These are phyloP conservation scores for Pleurotus sapidus DNA, from an alignment of 768 basidiomycete species.

Conservation along the genomic window DNA sequence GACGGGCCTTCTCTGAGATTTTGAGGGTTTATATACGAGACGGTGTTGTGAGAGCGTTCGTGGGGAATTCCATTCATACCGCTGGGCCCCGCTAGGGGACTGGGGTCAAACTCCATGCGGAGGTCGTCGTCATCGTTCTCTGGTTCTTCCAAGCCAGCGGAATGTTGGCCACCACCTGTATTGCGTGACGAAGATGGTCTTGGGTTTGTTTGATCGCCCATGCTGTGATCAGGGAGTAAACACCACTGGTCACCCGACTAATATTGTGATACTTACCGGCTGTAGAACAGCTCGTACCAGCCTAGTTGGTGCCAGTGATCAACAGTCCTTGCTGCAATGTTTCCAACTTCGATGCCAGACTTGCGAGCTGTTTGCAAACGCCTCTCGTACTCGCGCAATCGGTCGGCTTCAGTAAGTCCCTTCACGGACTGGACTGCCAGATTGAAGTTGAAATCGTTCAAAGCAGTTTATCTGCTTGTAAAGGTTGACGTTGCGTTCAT, in stretches of 20 bases:
- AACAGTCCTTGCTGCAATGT: slow-evolving; percentile 67
- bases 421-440: slow-evolving; percentile 33
- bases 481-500: slow-evolving; percentile 80
- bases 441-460: slow-evolving; percentile 48
- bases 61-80: slow-evolving; percentile 28
- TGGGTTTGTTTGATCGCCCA: slow-evolving; percentile 58
- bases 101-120: slow-evolving; percentile 38
- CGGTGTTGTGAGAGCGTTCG: slow-evolving; percentile 29
- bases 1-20: slow-evolving; percentile 33
- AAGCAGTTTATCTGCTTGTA: slow-evolving; percentile 82
- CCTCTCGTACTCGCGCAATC: slow-evolving; percentile 71
- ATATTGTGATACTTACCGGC: slow-evolving; percentile 39
- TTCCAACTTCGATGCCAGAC: slow-evolving; percentile 67
- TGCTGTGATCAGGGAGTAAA: slow-evolving; percentile 5
- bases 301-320: slow-evolving; percentile 79
- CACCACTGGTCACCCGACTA: neutral
- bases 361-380: slow-evolving; percentile 64
- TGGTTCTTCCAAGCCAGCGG: slow-evolving; percentile 35
- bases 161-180: slow-evolving; percentile 26
- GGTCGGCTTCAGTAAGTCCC: slow-evolving; percentile 54
- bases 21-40: slow-evolving; percentile 34
- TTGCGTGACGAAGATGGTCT: slow-evolving; percentile 40
- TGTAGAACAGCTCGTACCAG: slow-evolving; percentile 75
- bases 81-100: slow-evolving; percentile 15
- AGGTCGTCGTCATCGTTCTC: slow-evolving; percentile 54